Conservation (phyloP, 306 rosid species). For the Lathyrus aphaca region DNA sequence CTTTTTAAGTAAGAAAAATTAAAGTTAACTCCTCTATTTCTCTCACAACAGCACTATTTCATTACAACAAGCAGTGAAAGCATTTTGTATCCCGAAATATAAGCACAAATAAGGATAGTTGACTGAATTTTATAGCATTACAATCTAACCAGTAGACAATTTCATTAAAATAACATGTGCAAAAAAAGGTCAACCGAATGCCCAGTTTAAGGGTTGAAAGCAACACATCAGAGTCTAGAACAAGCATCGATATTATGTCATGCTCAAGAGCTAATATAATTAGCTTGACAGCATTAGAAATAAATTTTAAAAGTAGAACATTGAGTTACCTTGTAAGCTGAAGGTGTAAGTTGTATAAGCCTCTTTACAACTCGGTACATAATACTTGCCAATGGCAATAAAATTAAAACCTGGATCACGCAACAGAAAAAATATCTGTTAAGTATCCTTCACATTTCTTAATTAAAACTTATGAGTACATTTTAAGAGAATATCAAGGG, state of each 20-base stretch:
- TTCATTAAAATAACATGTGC: neutral
- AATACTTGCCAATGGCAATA: slow-evolving; percentile 77
- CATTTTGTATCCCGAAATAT: neutral
- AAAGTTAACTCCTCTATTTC: neutral
- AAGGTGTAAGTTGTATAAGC: slow-evolving; percentile 79
- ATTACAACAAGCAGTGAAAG: neutral
- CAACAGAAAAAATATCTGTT: slow-evolving; percentile 18
- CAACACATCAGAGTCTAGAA: slow-evolving; percentile 2
- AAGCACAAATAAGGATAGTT: neutral
- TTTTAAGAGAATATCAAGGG: slow-evolving; percentile 27
- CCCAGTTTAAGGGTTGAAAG: neutral
- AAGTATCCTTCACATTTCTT: slow-evolving; percentile 19
- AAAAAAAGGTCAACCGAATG: neutral
- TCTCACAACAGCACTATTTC: slow-evolving; percentile 1
- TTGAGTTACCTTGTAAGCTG: slow-evolving; percentile 67
- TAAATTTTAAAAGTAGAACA: slow-evolving; percentile 5
- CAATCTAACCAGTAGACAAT: neutral
- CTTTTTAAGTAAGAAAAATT: neutral
- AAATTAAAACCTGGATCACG: slow-evolving; percentile 71
- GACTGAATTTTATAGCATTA: neutral
- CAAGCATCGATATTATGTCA: neutral
- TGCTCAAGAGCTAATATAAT: slow-evolving; percentile 8
- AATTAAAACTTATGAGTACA: slow-evolving; percentile 15
- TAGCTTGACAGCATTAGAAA: neutral
- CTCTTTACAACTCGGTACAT: slow-evolving; percentile 78